phyloP scores from a whole-genome alignment of 129 eudicot genomes.

The Pulicaria dysenterica region DNA sequence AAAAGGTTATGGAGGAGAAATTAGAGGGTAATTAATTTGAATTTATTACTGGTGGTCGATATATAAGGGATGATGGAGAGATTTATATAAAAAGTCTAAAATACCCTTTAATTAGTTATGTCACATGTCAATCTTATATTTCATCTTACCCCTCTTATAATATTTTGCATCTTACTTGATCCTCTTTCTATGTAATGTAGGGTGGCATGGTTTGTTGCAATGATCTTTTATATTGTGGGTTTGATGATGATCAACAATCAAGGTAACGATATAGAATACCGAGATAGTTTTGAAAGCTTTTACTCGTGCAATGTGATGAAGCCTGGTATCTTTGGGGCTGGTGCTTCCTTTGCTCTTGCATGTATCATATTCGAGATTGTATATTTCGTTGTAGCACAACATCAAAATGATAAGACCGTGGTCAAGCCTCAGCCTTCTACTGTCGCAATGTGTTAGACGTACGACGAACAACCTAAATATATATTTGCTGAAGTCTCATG shows the following conservation, averaged over 20 bases:
- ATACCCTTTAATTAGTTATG: too few species aligned
- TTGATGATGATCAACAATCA: slow-evolving; percentile 24
- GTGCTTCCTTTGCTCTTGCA: slow-evolving; percentile 18
- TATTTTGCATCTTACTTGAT: too few species aligned
- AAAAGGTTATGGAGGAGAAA: too few species aligned
- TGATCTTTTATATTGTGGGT: slow-evolving; percentile 13
- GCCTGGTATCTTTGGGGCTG: slow-evolving; percentile 15
- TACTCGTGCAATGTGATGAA: slow-evolving; percentile 5
- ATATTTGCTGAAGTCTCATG: too few species aligned
- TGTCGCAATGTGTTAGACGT: not conserved
- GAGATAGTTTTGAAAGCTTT: not conserved
- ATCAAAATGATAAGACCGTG: not conserved
- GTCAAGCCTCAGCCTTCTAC: not conserved
- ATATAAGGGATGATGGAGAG: too few species aligned
- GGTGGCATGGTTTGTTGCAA: slow-evolving; percentile 27
- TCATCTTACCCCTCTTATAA: too few species aligned
- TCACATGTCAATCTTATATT: too few species aligned
- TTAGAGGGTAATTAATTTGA: too few species aligned
- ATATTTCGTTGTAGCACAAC: not conserved
- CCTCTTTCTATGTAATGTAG: not conserved
- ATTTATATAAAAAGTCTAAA: too few species aligned
- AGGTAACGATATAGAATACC: not conserved
- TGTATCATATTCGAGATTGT: slow-evolving; percentile 9
- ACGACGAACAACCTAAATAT: not conserved
- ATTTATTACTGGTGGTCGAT: too few species aligned